Base-by-base conservation (phyloP, 371 early-diverging fungal genomes). In the Dinochytrium kinnereticum region DNA sequence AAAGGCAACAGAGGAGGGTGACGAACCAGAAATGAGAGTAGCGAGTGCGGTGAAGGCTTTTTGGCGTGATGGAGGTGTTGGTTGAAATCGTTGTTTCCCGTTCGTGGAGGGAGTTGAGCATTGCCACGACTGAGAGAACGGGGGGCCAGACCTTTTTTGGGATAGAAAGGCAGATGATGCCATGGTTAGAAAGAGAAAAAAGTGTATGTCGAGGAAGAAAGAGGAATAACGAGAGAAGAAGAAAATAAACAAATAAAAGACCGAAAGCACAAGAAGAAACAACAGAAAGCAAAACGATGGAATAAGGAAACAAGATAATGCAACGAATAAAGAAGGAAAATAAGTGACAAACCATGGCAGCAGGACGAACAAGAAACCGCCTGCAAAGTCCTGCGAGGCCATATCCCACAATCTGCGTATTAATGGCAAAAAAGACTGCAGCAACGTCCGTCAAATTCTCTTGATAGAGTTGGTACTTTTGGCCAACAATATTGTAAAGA, bases 371-470 rank as follows among this genome's bases (percentile, higher is more conserved):
- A 24, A 95, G 83, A 78, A 84, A 91, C 28, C 86, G 86, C 44
- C 93, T 89, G 39, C 88, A 82, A 0, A 91, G 80, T 39, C 94
- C 94, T 17, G 94, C 92, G 75, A 95, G 82, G 78, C 93, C 93
- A 74, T 87, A 94, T 50, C 94, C 95, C 38, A 92, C 76, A 64
- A 92, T 76, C 80, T 94, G 92, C 51, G 94, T 91, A 0, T 89
- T 89, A 80, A 93, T 75, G 31, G 91, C 71, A 30, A 70, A 79
- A 38, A 65, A 30, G 0, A 75, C 15, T 0, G 75, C 37, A 0
- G 68, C 31, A 13, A 19, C 64, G 1, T 37, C 34, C 31, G 61
- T 37, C 28, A 71, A 37, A 55, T 70, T 55, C 40, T 57, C 61
- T 51, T 71, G 64, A 59, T 64, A 61, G 0, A 71, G 72, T 31